These are phyloP conservation scores for Malus domestica DNA, from an alignment of 306 rosid genomes.

Conservation along the genomic window DNA sequence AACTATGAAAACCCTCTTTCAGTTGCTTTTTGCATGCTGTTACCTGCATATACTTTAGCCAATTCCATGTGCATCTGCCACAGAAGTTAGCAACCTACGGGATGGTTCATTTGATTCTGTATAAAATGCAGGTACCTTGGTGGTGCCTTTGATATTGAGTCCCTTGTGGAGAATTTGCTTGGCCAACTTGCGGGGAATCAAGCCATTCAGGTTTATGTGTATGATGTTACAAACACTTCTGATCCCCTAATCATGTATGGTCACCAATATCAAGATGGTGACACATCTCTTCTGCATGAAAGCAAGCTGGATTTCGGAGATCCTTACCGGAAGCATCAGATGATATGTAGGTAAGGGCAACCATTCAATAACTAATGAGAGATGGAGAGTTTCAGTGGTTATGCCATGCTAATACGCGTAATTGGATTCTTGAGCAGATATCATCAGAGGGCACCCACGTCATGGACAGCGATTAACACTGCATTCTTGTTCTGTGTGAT, in stretches of 20 bases:
- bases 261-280: conserved; percentile 74
- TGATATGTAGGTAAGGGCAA: conserved; percentile 84
- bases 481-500: conserved; percentile 70
- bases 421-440: conserved; percentile 53
- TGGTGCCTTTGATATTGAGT: conserved; percentile 95
- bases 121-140: conserved; percentile 68
- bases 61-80: not conserved
- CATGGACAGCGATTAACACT: conserved; percentile 65
- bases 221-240: conserved; percentile 75
- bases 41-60: not conserved
- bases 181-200: conserved; percentile 97
- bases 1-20: not conserved
- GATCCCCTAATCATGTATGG: conserved; percentile 85
- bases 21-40: not conserved
- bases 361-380: conserved; percentile 1
- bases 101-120: not conserved
- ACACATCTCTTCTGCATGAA: conserved; percentile 57
- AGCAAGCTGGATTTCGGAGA: conserved; percentile 98
- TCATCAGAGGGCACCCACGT: conserved; percentile 77
- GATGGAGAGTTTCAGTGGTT: not conserved
- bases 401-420: conserved; percentile 18
- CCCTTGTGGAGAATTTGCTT: conserved; percentile 96
- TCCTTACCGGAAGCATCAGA: conserved; percentile 79
- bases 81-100: not conserved
- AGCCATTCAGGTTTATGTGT: conserved; percentile 82